A percentile compares a stretch with the other conserved stretches of the same genome.
Conservation (phyloP, 2,329 filamentous ascomycete species). For the Clarireedia paspali region DNA sequence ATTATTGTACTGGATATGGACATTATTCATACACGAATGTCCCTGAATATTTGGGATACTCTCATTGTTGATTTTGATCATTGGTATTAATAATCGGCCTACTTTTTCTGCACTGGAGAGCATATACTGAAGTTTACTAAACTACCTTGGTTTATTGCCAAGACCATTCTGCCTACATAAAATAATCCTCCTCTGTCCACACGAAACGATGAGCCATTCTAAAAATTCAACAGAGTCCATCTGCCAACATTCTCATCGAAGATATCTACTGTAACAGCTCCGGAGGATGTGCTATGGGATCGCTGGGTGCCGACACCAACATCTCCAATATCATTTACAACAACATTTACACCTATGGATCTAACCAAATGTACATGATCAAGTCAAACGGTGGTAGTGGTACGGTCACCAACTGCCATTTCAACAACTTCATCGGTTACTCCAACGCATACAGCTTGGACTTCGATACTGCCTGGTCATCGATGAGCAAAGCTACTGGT, state of each 20-base stretch:
- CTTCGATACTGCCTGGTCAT: constrained; percentile 47
- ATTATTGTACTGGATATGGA: no score
- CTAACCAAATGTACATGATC: constrained; percentile 57
- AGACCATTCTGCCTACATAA: no score
- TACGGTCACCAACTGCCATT: constrained; percentile 39
- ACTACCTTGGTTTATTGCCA: no score
- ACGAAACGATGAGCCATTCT: background rate
- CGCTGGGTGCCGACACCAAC: constrained; percentile 39
- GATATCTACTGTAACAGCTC: constrained; percentile 55
- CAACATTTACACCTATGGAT: constrained; percentile 47
- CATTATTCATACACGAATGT: no score
- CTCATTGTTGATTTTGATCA: no score
- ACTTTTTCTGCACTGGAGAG: constrained; percentile 22
- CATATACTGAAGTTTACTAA: no score
- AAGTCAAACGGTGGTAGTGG: constrained; percentile 52
- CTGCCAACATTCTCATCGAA: constrained; percentile 50
- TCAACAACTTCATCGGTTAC: constrained; percentile 54
- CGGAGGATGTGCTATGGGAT: constrained; percentile 50
- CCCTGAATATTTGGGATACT: no score
- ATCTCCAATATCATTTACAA: constrained; percentile 47
- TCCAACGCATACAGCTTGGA: constrained; percentile 44
- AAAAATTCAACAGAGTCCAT: constrained; percentile 36
- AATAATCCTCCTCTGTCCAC: no score
- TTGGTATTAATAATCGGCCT: no score
- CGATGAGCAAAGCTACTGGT: constrained; percentile 36